Percentiles rank a stretch among this genome's conserved stretches.
Conservation (phyloP, 805 yeast species). For the Myxozyma geophila region DNA sequence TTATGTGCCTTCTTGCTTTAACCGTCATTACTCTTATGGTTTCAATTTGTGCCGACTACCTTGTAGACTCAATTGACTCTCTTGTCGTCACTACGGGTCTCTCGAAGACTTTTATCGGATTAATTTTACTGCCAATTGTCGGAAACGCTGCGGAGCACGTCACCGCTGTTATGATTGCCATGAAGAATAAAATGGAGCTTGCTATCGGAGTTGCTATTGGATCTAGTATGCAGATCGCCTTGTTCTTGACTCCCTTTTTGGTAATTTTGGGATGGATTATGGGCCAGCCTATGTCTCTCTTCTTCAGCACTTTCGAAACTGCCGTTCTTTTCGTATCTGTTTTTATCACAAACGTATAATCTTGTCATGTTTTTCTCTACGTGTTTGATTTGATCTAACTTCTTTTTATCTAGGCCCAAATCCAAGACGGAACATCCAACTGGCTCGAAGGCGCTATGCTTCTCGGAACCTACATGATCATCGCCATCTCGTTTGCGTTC, state of each 20-base stretch:
- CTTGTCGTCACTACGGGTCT: slow-evolving; percentile 83
- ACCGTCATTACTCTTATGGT: slow-evolving; percentile 74
- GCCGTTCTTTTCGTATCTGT: slow-evolving; percentile 89
- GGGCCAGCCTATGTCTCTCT: slow-evolving; percentile 89
- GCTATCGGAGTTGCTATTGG: slow-evolving; percentile 98
- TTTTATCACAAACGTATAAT: slow-evolving; percentile 66
- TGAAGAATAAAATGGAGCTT: slow-evolving; percentile 95
- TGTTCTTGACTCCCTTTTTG: slow-evolving; percentile 94
- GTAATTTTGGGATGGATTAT: slow-evolving; percentile 92
- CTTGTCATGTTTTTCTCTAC: background rate
- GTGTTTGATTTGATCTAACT: background rate
- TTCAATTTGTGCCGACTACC: slow-evolving; percentile 87
- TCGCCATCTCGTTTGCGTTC: slow-evolving; percentile 87
- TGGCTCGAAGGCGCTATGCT: slow-evolving; percentile 98
- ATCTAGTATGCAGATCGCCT: slow-evolving; percentile 90
- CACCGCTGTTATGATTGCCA: slow-evolving; percentile 92
- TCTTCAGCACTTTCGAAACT: slow-evolving; percentile 91
- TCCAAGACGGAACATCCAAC: slow-evolving; percentile 91
- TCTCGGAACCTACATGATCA: slow-evolving; percentile 79
- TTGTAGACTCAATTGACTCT: slow-evolving; percentile 91
- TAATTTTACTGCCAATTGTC: slow-evolving; percentile 91
- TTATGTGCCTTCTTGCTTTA: slow-evolving; percentile 53
- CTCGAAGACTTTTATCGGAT: slow-evolving; percentile 92
- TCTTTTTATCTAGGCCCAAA: slow-evolving; percentile 41
- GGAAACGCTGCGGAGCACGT: slow-evolving; percentile 99